phyloP scores from a whole-genome alignment of 1,139 yeast genomes.

The Hyphopichia buzzinii region DNA sequence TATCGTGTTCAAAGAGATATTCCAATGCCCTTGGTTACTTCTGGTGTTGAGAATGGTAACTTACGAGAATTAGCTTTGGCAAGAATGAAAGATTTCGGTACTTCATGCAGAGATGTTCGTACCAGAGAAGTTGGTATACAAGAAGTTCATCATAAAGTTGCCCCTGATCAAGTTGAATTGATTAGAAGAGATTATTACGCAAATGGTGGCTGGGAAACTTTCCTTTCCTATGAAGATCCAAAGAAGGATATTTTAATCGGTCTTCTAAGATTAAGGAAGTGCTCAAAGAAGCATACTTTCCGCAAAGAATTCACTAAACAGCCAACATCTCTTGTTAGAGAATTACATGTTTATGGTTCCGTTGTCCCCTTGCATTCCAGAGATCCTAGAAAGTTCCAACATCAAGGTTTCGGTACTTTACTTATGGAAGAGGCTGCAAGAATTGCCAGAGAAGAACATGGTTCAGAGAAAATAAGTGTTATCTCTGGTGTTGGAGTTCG shows the following conservation, averaged over 20 bases:
- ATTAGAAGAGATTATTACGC: constrained; percentile 96
- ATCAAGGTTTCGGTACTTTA: constrained; percentile 97
- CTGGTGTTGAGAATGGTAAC: constrained; percentile 98
- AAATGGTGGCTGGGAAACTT: constrained; percentile 99
- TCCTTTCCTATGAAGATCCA: constrained; percentile 94
- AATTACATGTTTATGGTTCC: constrained; percentile 94
- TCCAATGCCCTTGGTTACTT: constrained; percentile 97
- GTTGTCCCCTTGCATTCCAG: constrained; percentile 97
- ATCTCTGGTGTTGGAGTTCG: constrained; percentile 98
- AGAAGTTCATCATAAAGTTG: constrained; percentile 95
- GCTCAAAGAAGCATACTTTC: constrained; percentile 85
- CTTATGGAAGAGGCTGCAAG: constrained; percentile 98
- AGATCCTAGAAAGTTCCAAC: constrained; percentile 97
- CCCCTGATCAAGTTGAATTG: constrained; percentile 95
- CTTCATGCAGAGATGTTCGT: constrained; percentile 94
- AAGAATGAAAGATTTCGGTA: constrained; percentile 97
- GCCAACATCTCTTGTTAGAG: constrained; percentile 91
- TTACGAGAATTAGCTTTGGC: constrained; percentile 93
- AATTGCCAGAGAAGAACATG: constrained; percentile 93
- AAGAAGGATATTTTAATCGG: constrained; percentile 95
- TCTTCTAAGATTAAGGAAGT: constrained; percentile 79
- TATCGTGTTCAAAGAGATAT: constrained; percentile 98
- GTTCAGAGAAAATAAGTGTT: constrained; percentile 85
- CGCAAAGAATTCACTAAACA: constrained; percentile 84
- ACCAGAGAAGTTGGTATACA: constrained; percentile 98